phyloP scores from a whole-genome alignment of 2,329 filamentous ascomycete species.

The Fusarium papillatum region DNA sequence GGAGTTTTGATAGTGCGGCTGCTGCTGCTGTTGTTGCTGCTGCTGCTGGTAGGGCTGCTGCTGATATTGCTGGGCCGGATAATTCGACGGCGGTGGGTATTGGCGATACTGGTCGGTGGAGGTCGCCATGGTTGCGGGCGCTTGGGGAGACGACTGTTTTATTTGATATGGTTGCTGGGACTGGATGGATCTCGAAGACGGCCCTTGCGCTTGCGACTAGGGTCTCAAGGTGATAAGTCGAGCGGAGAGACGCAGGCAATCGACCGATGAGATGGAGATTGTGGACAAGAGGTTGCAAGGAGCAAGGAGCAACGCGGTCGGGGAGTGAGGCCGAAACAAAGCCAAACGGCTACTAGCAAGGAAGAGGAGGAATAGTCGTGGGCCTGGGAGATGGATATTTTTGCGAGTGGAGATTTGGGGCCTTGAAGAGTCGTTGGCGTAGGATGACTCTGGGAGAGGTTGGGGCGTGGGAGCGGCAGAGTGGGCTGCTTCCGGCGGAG shows the following conservation, averaged over 20 bases:
- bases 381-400: conserved; percentile 42
- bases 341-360: conserved; percentile 46
- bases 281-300: conserved; percentile 31
- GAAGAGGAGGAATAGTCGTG: conserved; percentile 38
- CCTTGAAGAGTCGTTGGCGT: conserved; percentile 32
- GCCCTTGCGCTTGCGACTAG: conserved; percentile 38
- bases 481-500: conserved; percentile 45
- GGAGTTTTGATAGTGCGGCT: conserved; percentile 41
- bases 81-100: conserved; percentile 42
- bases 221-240: conserved; percentile 43
- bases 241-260: conserved; percentile 41
- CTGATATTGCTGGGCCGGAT: conserved; percentile 42
- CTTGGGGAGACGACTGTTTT: conserved; percentile 50
- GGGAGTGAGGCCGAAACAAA: conserved; percentile 37
- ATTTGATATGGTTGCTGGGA: conserved; percentile 43
- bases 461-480: conserved; percentile 38
- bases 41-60: conserved; percentile 41
- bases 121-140: conserved; percentile 52
- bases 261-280: conserved; percentile 43
- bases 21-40: conserved; percentile 40
- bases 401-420: conserved; percentile 45
- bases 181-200: conserved; percentile 36
- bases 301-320: conserved; percentile 37
- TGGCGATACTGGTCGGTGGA: conserved; percentile 49
- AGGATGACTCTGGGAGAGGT: conserved; percentile 40